These are phyloP conservation scores for Agrocybe pediades DNA, from an alignment of 768 basidiomycete species.

Conservation along the genomic window DNA sequence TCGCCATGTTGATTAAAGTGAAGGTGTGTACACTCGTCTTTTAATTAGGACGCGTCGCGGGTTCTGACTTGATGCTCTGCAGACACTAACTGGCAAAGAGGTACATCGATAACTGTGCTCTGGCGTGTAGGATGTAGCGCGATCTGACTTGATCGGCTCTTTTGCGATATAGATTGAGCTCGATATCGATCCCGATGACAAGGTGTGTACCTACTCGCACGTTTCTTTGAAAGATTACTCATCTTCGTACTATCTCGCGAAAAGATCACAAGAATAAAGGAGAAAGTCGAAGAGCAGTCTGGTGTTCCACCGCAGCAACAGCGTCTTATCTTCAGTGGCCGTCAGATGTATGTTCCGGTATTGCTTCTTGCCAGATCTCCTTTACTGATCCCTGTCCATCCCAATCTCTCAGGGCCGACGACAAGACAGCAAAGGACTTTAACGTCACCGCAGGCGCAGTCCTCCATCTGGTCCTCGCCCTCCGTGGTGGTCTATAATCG, in stretches of 20 bases:
- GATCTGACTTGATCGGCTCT: not conserved
- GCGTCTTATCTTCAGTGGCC: constrained; percentile 88
- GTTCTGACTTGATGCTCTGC: not conserved
- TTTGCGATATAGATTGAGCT: constrained; percentile 74
- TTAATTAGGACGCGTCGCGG: constrained; percentile 6
- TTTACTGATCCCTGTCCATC: not conserved
- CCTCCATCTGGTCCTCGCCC: constrained; percentile 92
- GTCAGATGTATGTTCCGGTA: constrained; percentile 75
- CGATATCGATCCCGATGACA: constrained; percentile 89
- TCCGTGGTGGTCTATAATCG: constrained; percentile 80
- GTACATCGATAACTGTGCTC: constrained; percentile 38
- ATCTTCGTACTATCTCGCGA: constrained; percentile 4
- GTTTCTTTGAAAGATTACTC: not conserved
- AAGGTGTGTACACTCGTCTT: constrained; percentile 53
- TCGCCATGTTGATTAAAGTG: constrained; percentile 83
- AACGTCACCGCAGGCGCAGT: constrained; percentile 85
- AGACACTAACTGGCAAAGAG: constrained; percentile 99
- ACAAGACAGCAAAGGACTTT: constrained; percentile 85
- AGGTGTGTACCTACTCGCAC: constrained; percentile 41
- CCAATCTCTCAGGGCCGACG: constrained; percentile 68
- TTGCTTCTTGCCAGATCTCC: not conserved
- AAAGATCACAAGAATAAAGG: constrained; percentile 94
- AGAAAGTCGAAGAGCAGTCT: constrained; percentile 97
- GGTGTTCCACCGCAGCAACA: constrained; percentile 97
- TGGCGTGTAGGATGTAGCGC: constrained; percentile 7